phyloP scores from a whole-genome alignment of 2,329 filamentous ascomycete species.

The Microascus cirrosus region DNA sequence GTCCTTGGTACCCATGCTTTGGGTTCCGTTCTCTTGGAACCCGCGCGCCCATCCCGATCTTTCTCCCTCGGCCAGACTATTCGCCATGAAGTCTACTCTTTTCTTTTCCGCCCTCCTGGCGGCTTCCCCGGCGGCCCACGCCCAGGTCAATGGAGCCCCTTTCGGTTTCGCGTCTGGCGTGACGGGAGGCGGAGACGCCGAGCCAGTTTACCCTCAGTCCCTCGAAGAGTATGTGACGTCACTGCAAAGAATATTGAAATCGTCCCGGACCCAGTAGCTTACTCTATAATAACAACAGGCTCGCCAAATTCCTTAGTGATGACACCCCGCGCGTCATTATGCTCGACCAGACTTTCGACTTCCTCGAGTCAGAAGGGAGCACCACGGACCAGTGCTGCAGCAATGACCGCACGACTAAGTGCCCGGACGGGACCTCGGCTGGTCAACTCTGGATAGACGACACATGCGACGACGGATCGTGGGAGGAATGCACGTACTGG shows the following conservation, averaged over 20 bases:
- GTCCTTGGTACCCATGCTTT: too few relatives aligned
- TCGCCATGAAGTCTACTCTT: conserved; percentile 4
- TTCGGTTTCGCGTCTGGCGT: conserved; percentile 24
- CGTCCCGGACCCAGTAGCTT: conserved; percentile 5
- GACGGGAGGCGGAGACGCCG: conserved; percentile 38
- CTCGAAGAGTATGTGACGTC: conserved; percentile 23
- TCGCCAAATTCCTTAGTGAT: conserved; percentile 16
- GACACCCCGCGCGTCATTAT: conserved; percentile 22
- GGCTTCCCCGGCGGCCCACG: conserved; percentile 11
- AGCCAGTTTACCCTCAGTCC: conserved; percentile 27
- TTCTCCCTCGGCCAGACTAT: neutral
- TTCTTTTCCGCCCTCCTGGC: conserved; percentile 13
- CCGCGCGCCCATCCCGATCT: neutral
- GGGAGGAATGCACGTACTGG: conserved; percentile 17
- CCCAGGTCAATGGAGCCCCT: conserved; percentile 16
- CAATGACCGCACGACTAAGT: conserved; percentile 8
- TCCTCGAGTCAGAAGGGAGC: conserved; percentile 13
- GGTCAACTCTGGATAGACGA: conserved; percentile 15
- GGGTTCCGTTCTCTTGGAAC: neutral
- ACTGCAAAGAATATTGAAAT: conserved; percentile 12
- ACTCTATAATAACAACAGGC: conserved; percentile 3
- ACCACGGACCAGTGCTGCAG: conserved; percentile 14
- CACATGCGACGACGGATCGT: conserved; percentile 13
- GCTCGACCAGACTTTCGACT: conserved; percentile 18
- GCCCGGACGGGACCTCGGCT: conserved; percentile 9